phyloP scores from a whole-genome alignment of 495 filamentous ascomycete genomes.

The Hypomontagnella monticulosa region DNA sequence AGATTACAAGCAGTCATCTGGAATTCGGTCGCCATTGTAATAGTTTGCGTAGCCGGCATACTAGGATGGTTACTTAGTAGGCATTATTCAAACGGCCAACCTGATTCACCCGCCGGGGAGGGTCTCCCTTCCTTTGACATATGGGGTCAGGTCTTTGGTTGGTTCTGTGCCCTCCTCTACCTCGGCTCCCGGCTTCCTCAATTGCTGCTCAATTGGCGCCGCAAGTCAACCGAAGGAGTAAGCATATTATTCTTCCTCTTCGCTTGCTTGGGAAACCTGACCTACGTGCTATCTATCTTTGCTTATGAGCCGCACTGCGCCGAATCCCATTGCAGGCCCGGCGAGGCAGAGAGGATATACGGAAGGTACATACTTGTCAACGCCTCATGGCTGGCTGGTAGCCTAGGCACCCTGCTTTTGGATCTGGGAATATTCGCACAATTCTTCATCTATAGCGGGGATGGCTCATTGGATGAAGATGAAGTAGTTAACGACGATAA shows the following conservation, averaged over 20 bases:
- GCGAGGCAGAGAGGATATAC: conserved; percentile 70
- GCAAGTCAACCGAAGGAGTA: conserved; percentile 91
- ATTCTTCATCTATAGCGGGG: conserved; percentile 81
- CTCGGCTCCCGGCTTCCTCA: conserved; percentile 89
- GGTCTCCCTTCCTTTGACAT: conserved; percentile 68
- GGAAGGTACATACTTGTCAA: conserved; percentile 86
- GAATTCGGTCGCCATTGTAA: conserved; percentile 74
- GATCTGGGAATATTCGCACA: conserved; percentile 89
- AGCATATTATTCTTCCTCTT: conserved; percentile 96
- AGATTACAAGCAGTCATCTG: conserved; percentile 69
- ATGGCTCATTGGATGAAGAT: conserved; percentile 41
- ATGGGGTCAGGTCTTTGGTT: conserved; percentile 87
- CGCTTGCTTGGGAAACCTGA: conserved; percentile 91
- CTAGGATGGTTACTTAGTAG: conserved; percentile 84
- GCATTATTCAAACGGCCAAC: conserved; percentile 38
- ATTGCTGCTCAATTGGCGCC: conserved; percentile 85
- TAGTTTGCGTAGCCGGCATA: conserved; percentile 84
- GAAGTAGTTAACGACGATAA: conserved; percentile 35
- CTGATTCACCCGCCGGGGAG: conserved; percentile 28
- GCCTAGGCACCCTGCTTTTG: conserved; percentile 83
- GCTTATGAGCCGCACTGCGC: conserved; percentile 77
- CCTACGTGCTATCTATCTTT: conserved; percentile 91
- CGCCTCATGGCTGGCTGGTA: conserved; percentile 86
- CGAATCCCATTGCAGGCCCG: conserved; percentile 57
- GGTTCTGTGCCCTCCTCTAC: conserved; percentile 85